Evolutionary conservation across 1,139 yeast species (phyloP).

Genomic region (Kurtzmaniella quercitrusa): DNA sequence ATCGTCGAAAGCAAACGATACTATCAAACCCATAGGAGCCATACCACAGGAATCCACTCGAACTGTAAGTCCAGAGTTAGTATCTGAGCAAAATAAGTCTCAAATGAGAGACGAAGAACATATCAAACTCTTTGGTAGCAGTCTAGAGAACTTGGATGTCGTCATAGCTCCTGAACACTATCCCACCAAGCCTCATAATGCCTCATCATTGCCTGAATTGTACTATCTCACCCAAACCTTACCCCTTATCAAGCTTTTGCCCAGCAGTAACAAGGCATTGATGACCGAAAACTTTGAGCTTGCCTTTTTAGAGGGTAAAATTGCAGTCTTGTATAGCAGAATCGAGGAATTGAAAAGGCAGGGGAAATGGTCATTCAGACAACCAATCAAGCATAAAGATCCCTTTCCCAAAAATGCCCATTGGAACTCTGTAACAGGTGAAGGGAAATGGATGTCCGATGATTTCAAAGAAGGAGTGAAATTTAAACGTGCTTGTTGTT

Average conservation of each 20-base stretch:
- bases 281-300: constrained; percentile 83
- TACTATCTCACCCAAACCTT: constrained; percentile 84
- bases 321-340: constrained; percentile 86
- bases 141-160: constrained; percentile 31
- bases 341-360: constrained; percentile 88
- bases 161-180: constrained; percentile 42
- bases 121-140: constrained; percentile 19
- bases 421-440: constrained; percentile 74
- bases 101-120: neutral
- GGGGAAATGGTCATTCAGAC: constrained; percentile 89
- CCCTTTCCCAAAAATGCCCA: constrained; percentile 54
- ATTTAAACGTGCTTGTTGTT: constrained; percentile 66
- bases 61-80: neutral
- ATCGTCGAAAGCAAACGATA: too few species aligned
- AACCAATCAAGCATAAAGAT: constrained; percentile 67
- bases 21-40: neutral
- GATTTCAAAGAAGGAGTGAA: constrained; percentile 73
- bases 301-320: constrained; percentile 86
- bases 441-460: constrained; percentile 79
- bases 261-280: constrained; percentile 80
- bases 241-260: constrained; percentile 75
- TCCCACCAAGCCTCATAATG: constrained; percentile 39
- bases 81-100: neutral
- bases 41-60: neutral
- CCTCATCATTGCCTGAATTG: constrained; percentile 75